Conservation (phyloP, 306 rosid genomes). For the Quercus glauca region DNA sequence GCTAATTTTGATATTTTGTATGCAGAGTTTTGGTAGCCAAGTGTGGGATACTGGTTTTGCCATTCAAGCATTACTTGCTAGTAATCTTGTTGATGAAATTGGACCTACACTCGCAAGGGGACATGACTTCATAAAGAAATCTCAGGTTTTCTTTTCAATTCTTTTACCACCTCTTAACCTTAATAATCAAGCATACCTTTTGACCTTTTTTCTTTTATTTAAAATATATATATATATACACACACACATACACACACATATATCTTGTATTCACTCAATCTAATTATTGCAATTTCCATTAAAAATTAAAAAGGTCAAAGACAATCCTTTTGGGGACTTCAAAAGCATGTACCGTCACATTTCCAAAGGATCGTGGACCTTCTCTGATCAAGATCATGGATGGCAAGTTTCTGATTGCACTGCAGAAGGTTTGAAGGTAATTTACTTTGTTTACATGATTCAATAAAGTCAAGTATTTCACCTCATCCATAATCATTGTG, state of each 20-base stretch:
- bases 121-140: conserved; percentile 58
- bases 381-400: conserved; percentile 79
- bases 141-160: conserved; percentile 42
- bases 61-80: conserved; percentile 63
- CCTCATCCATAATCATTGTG: background rate
- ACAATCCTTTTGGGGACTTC: conserved; percentile 61
- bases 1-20: background rate
- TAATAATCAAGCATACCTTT: background rate
- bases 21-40: conserved; percentile 71
- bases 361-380: conserved; percentile 82
- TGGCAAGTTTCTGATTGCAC: conserved; percentile 91
- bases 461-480: background rate
- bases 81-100: conserved; percentile 44
- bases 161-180: background rate
- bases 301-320: conserved; percentile 35
- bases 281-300: background rate
- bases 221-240: background rate
- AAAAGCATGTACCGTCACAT: conserved; percentile 66
- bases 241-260: too few species aligned
- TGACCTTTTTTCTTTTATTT: background rate
- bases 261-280: background rate
- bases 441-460: background rate
- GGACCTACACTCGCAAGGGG: conserved; percentile 45
- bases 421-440: conserved; percentile 72
- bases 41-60: conserved; percentile 62